These are phyloP conservation scores for Adansonia rubrostipa DNA, from an alignment of 441 rosid genomes.

Conservation along the genomic window DNA sequence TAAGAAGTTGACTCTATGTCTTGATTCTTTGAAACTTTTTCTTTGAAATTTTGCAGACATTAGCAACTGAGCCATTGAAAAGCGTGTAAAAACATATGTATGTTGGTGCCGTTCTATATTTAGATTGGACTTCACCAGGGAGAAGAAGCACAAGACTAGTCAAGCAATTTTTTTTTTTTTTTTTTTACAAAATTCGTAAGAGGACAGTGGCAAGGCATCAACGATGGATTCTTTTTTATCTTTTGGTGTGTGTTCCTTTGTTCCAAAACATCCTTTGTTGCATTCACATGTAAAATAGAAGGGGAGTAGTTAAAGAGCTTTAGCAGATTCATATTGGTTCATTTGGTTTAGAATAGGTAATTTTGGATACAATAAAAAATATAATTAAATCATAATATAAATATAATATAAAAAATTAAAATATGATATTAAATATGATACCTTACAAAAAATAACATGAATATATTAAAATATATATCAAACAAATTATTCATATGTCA, in stretches of 20 bases:
- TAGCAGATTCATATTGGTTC: conserved; percentile 21
- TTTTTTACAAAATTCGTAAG: background rate
- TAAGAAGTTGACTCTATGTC: background rate
- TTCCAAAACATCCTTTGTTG: conserved; percentile 34
- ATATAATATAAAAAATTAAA: no score
- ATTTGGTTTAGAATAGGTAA: conserved; percentile 17
- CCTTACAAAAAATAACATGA: no score
- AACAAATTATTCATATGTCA: no score
- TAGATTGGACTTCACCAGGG: background rate
- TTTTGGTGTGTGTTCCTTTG: conserved; percentile 30
- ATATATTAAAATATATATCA: no score
- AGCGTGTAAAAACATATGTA: no score
- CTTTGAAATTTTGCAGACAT: background rate
- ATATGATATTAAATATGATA: no score
- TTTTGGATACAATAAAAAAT: no score
- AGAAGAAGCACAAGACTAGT: conserved; percentile 14
- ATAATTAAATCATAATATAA: no score
- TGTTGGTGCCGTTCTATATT: background rate
- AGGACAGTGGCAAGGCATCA: conserved; percentile 32
- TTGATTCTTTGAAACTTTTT: background rate
- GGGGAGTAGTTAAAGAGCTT: background rate
- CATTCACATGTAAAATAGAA: conserved; percentile 28
- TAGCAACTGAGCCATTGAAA: background rate
- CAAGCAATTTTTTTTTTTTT: conserved; percentile 16
- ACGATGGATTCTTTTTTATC: conserved; percentile 20